Evolutionary conservation across 192 early-diverging fungal species (phyloP), one percentile per base, ranked within the genome.

Genomic region (Podila minutissima): DNA sequence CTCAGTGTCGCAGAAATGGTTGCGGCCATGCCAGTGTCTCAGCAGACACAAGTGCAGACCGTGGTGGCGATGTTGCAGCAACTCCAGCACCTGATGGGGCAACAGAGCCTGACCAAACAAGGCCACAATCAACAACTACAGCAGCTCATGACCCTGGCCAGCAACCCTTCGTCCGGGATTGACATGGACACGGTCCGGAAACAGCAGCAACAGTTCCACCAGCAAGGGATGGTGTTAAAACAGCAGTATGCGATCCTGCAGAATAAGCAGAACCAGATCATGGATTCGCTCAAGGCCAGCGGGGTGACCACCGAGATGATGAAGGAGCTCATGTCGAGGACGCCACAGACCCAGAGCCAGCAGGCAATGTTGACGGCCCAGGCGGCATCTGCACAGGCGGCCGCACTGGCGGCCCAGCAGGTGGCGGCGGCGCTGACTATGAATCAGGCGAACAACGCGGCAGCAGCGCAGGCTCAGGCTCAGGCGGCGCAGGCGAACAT

Each of bases 281-380:
- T 68, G 60, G 75, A 79, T 15, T 65, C 64, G 12, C 70, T 79
- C 24, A 55, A 59, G 15, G 50, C 59, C 24, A 66, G 50, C 41
- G 75, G 75, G 0, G 70, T 79, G 10, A 79, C 75, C 3, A 71
- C 70, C 1, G 75, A 79, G 7, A 79, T 72, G 75, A 79, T 79
- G 51, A 72, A 72, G 32, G 75, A 79, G n/a, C 53, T 79, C 31
- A 72, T 79, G 69, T 33, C 63, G 17, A 62, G 68, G 32, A 64
- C 70, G 7, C 64, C 75, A 10, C 46, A 19, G 8, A 64, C 71
- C 4, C 59, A 35, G 19, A 72, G 33, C 41, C 75, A 72, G 37
- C 75, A 71, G 22, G 75, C 69, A 1, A 49, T 68, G 17, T 22
- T 58, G 41, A 60, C 59, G 2, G 75, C 75, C 1, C 41, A 70